Base-by-base conservation (phyloP, 345 rosid genomes). In the Viola odorata region DNA sequence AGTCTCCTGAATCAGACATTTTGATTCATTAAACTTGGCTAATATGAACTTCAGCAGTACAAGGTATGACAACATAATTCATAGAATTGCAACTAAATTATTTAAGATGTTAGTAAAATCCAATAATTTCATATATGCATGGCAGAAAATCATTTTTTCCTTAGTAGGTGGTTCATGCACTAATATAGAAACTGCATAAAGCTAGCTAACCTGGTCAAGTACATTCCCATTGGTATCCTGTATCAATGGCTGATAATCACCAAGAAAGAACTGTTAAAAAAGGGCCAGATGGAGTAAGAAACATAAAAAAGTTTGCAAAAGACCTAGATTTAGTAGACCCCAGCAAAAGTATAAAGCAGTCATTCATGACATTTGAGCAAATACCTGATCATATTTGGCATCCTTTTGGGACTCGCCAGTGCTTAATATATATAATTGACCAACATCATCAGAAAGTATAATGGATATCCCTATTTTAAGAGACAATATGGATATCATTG, bases 371-470 rank as follows among this genome's bases (percentile, higher is more conserved):
- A 47, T 45, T 52, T 23, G 32, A 23, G 32, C 42, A 52, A 41
- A 60, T 74, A 95, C 99, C 97, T 95, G 99, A 69, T 95, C 96
- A 68, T 95, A 91, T 77, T 91, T 85, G 58, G 99, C 95, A 63
- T 90, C 95, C 67, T 74, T 81, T 74, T 91, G 96, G 38, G 96
- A 88, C 72, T 95, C 97, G 75, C 97, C 99, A 40, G 99, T 95
- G 81, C 76, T 86, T 72, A 95, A 74, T 68, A 86, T 68, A 66
- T 95, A 86, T 58, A 91, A 73, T 69, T 95, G 99, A 58, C 99
- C 99, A 70, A 91, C 99, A 80, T 95, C 97, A 76, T 95, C 99
- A 52, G 99, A 95, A 72, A 95, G 99, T 76, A 88, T 82, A 64
- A 95, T 81, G 55, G 96, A 91, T 3, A 69, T 95, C 99, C 92